phyloP scores from a whole-genome alignment of 768 basidiomycete species.

The Mycena rosella region DNA sequence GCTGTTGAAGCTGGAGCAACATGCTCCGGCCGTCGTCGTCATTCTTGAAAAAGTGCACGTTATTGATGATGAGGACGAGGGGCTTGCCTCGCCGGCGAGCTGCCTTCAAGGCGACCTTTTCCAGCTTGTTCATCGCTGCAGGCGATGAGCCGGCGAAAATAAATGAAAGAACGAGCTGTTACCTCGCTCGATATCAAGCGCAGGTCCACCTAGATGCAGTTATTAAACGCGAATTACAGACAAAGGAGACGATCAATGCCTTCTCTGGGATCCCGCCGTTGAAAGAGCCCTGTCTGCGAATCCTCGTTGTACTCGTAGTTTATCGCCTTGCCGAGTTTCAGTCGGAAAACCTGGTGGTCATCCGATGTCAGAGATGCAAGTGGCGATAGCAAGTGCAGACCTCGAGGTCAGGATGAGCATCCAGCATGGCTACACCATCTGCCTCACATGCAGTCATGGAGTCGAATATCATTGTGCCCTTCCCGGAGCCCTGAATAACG shows the following conservation, averaged over 20 bases:
- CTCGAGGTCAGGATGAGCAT: slow-evolving; percentile 89
- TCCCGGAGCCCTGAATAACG: slow-evolving; percentile 67
- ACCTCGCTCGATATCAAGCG: slow-evolving; percentile 88
- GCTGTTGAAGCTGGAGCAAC: slow-evolving; percentile 88
- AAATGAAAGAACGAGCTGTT: slow-evolving; percentile 13
- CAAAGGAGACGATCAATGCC: slow-evolving; percentile 50
- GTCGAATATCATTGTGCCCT: slow-evolving; percentile 87
- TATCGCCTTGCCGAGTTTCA: slow-evolving; percentile 87
- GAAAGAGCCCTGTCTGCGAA: slow-evolving; percentile 84
- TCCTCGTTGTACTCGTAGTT: slow-evolving; percentile 92
- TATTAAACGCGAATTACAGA: slow-evolving; percentile 6
- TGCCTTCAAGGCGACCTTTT: slow-evolving; percentile 84
- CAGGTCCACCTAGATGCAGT: slow-evolving; percentile 69
- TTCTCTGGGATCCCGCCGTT: slow-evolving; percentile 86
- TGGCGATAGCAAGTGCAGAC: slow-evolving; percentile 49
- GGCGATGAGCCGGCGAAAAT: neutral
- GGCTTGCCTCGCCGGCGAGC: slow-evolving; percentile 71
- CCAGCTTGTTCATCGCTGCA: slow-evolving; percentile 82
- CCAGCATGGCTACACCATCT: slow-evolving; percentile 78
- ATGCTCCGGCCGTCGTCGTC: slow-evolving; percentile 82
- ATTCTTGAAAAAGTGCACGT: slow-evolving; percentile 80
- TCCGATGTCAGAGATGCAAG: neutral
- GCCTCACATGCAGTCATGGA: slow-evolving; percentile 82
- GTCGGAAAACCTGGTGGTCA: slow-evolving; percentile 62
- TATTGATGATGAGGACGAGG: slow-evolving; percentile 86